Percentiles rank a stretch among this genome's conserved stretches.
These are phyloP conservation scores for Boletus pseudo-olivaceus DNA, from an alignment of 768 basidiomycete species.

Conservation along the genomic window DNA sequence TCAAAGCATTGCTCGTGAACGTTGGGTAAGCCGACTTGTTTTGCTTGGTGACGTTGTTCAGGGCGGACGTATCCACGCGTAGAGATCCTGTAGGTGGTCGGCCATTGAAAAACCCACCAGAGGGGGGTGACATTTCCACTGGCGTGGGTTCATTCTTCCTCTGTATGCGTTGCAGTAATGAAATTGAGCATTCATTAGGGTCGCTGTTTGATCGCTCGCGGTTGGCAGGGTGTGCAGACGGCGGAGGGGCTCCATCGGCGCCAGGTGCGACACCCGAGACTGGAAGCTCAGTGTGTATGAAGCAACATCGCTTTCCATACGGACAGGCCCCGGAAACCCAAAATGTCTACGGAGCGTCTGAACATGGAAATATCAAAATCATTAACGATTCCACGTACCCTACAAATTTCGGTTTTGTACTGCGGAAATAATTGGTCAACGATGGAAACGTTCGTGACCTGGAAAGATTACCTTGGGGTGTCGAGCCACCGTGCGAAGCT, in stretches of 20 bases:
- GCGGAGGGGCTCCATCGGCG: constrained; percentile 50
- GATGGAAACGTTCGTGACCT: not conserved
- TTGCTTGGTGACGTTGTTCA: constrained; percentile 59
- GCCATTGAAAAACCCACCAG: constrained; percentile 48
- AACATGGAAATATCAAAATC: not conserved
- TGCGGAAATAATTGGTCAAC: constrained; percentile 30
- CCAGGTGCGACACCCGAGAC: constrained; percentile 55
- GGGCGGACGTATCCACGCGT: constrained; percentile 68
- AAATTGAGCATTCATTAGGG: constrained; percentile 67
- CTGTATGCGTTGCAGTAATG: constrained; percentile 76
- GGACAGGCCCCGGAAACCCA: constrained; percentile 94
- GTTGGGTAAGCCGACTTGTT: constrained; percentile 85
- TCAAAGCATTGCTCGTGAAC: constrained; percentile 44
- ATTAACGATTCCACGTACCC: constrained; percentile 45
- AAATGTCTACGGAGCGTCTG: constrained; percentile 58
- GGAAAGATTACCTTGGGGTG: constrained; percentile 73
- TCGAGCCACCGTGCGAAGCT: constrained; percentile 76
- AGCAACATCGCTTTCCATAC: constrained; percentile 90
- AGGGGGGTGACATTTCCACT: constrained; percentile 45
- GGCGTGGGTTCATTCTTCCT: constrained; percentile 60
- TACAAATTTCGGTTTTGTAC: constrained; percentile 95
- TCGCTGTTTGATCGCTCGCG: constrained; percentile 78
- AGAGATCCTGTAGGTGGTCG: constrained; percentile 68
- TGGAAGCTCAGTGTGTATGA: constrained; percentile 87
- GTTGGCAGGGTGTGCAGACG: constrained; percentile 48